Evolutionary conservation across 768 basidiomycete species (phyloP), one percentile per base, ranked within the genome.

Genomic region (Boletellus ananiceps): DNA sequence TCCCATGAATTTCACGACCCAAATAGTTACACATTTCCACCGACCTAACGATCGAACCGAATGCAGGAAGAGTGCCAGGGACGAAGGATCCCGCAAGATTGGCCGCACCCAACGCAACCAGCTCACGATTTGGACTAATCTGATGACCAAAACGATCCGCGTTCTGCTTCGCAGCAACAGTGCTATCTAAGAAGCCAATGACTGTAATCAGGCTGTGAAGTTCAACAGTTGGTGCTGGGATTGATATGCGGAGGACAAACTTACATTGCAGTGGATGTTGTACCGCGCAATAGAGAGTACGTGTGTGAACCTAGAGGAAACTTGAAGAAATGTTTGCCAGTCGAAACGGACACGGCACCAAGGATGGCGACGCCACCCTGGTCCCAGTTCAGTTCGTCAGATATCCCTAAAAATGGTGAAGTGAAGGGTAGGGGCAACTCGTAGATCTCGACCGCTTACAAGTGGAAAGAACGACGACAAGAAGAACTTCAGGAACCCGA

Each of bases 141-240:
- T 88, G 79, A 64, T 97, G 86, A 3, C 90, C 88, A 61, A 86
- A 97, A 12, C 84, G 83, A 4, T 82, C 79, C 0, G 83, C 82
- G 51, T 88, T 94, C 65, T 97, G 93, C 61, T 98, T 96, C 2
- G 95, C 95, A 0, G 93, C 89, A 2, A 93, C 92, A 53, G 96
- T 93, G 52, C 88, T 91, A 65, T 99, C 95, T 52, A 99, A 72
- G 65, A 94, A 96, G 1, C 96, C 96, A 18, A 92, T 78, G 36
- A 95, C 77, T 0, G 88, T 80, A 43, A 90, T 85, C 45, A 93
- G 64, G 29, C 87, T 89, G 56, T 29, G 16, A 37, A 35, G 16
- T 9, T 0, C n/a, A 46, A 34, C 23, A 23, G 13, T 60, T 29
- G 51, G 52, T 18, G 33, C 21, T 3, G 11, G 5, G 23, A 8